Conservation (phyloP, 495 filamentous ascomycete genomes). For the Neurospora sp. region DNA sequence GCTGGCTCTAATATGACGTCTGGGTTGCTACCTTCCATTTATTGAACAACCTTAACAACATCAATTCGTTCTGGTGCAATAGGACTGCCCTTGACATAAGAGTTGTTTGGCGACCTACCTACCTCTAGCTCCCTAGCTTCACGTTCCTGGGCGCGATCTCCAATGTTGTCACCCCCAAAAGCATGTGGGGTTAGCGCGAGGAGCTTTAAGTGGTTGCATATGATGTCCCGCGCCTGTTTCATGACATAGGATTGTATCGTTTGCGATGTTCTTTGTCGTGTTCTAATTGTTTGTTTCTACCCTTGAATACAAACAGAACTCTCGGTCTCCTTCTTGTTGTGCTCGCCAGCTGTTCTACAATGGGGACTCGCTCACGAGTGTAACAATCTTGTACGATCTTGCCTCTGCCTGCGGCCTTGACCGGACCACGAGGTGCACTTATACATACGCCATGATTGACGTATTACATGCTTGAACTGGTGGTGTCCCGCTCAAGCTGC, state of each 20-base stretch:
- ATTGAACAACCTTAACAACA: background rate
- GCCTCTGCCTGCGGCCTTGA: background rate
- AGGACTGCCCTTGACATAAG: background rate
- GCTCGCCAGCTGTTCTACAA: background rate
- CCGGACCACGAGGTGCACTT: background rate
- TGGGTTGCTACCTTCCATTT: background rate
- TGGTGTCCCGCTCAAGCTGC: background rate
- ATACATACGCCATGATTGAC: background rate
- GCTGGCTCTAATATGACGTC: background rate
- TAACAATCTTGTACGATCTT: background rate
- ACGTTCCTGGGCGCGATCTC: background rate
- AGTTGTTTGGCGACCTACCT: too few species aligned
- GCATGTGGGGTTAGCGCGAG: background rate
- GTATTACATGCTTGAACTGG: background rate
- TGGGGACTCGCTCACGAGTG: background rate
- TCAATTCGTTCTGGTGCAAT: background rate
- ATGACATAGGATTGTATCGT: background rate
- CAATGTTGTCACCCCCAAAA: background rate
- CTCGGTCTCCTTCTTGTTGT: background rate
- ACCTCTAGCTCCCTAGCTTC: background rate
- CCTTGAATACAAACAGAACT: background rate
- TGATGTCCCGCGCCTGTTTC: background rate
- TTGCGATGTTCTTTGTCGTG: background rate
- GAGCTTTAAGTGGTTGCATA: background rate
- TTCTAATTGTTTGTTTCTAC: background rate